Evolutionary conservation across 2,329 filamentous ascomycete species (phyloP), one percentile per base, ranked within the genome.

Genomic region (Trichoderma arundinaceum): DNA sequence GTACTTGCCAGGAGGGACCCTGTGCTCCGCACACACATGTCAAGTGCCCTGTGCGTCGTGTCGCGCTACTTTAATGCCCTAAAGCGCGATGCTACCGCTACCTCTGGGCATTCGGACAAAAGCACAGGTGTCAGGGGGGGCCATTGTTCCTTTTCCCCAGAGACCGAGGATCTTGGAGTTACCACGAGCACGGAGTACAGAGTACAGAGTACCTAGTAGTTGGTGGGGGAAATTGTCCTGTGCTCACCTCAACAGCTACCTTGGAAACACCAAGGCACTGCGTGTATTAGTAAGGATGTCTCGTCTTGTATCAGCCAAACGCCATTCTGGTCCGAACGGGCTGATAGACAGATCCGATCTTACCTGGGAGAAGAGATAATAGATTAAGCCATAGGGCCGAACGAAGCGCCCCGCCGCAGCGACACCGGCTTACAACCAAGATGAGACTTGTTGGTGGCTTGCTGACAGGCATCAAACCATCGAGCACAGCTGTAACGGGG

Each of bases 401-500:
- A 46, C 13, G 22, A 46, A 44, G 28, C 43, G 39, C 38, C 38
- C 53, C 38, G 35, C 53, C 53, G 15, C 53, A 38, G 33, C 51
- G 38, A 22, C 19, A 38, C 39, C 6, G 38, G 35, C 52, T n/a
- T 17, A 38, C 52, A 56, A 28, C 28, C 52, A 56, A 56, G 33
- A 43, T 38, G 57, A 38, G 43, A 19, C 43, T 17, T 35, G 44
- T 12, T 28, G 44, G 57, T 60, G 57, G 57, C 57, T 60, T 60
- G 57, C 57, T 60, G 57, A 60, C 57, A 60, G 57, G 57, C 57
- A 35, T 48, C 32, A 33, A 43, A 57, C 53, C 39, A 32, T 43
- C 39, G 4, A 28, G 4, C 22, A 28, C 22, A 3, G 22, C 22
- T 28, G 22, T 28, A 28, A 28, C 22, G 22, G 22, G 22, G 22